Percentiles rank a stretch among this genome's conserved stretches.
phyloP scores from a whole-genome alignment of 345 rosid species.

The Eucalyptus albens region DNA sequence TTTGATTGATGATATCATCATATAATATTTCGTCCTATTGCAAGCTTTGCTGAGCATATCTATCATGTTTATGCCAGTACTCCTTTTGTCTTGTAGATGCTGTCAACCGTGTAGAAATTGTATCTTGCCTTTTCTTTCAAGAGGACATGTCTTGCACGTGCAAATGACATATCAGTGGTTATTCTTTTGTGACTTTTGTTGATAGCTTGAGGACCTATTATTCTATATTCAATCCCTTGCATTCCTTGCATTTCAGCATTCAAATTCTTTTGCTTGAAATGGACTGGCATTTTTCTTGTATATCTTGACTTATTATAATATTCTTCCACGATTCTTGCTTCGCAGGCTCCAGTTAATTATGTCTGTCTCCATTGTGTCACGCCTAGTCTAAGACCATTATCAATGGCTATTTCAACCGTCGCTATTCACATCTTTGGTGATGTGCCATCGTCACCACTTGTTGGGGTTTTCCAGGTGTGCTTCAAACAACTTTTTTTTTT shows the following conservation, averaged over 20 bases:
- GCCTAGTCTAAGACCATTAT: conserved; percentile 85
- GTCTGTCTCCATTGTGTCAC: conserved; percentile 85
- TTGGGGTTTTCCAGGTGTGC: conserved; percentile 80
- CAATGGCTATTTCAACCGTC: conserved; percentile 93
- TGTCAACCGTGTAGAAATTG: background rate
- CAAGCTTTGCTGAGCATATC: background rate
- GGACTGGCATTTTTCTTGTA: background rate
- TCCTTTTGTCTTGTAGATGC: background rate
- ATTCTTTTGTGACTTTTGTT: background rate
- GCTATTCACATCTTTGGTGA: conserved; percentile 92
- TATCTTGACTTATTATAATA: background rate
- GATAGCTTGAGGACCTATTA: background rate
- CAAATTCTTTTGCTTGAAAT: background rate
- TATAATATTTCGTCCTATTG: background rate
- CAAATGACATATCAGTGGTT: background rate
- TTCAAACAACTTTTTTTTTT: background rate
- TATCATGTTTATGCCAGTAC: background rate
- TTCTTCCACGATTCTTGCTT: background rate
- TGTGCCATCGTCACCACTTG: conserved; percentile 97
- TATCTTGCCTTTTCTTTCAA: background rate
- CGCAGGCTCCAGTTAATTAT: conserved; percentile 91
- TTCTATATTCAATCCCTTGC: background rate
- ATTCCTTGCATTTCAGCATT: background rate
- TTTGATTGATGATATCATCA: background rate
- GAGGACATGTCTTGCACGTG: background rate